Evolutionary conservation across 2,329 filamentous ascomycete genomes (phyloP), one percentile per base, ranked within the genome.

Genomic region (Ambrosiella beaveri): DNA sequence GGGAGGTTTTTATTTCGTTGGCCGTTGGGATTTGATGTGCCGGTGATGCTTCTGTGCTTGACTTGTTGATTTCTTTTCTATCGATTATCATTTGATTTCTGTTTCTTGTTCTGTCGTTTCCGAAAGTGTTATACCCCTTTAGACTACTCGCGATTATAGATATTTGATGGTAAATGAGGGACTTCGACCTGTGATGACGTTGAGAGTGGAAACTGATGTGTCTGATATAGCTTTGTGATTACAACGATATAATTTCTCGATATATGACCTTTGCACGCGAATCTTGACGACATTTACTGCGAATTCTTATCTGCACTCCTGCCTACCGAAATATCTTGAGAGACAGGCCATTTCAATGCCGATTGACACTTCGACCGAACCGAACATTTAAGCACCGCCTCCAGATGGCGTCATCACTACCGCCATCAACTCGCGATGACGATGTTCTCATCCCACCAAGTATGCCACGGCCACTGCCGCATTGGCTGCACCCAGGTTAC

Each of bases 401-500:
- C 19, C 47, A n/a, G 44, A 59, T 55, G 55, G 39, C 51, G 9
- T 57, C 55, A 2, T 55, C 53, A 51, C 59, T 58, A 37, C 45
- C 56, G 5, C 45, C 59, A 49, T 54, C 54, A 27, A 58, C 59
- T 12, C 59, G 51, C 39, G 56, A 61, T 13, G 59, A 61, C 19
- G 56, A 61, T 47, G 35, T 35, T 15, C 56, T 61, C 37, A 61
- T 61, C 40, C 59, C 59, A 6, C 56, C 52, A 11, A 58, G 44
- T 17, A 58, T 61, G 19, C 60, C 60, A 17, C 54, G 60, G 47
- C 75, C 74, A 3, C 67, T 74, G 44, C 82, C 82, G 6, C 71
- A 83, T 63, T 86, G 84, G 77, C 76, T 85, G 64, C 80, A 82
- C 64, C 75, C 82, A 54, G 73, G 77, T 61, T 81, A 84, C 65